Conservation (phyloP, 2,329 filamentous ascomycete genomes). For the Monilinia vaccinii-corymbosi region DNA sequence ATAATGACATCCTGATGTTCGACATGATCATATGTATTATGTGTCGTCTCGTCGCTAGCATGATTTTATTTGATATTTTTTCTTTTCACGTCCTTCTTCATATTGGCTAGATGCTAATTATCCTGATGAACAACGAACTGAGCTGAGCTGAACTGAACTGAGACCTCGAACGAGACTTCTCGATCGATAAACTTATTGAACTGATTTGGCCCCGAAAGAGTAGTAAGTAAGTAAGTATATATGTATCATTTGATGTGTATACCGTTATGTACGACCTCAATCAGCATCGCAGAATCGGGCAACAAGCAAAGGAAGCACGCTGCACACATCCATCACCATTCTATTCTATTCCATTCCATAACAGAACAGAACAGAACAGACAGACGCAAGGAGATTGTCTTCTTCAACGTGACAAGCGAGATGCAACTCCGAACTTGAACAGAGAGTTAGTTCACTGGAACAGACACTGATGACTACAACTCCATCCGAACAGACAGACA, state of each 20-base stretch:
- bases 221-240: too few relatives aligned
- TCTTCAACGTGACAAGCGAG: not conserved
- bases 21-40: not conserved
- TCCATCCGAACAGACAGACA: too few relatives aligned
- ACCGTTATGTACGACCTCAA: not conserved
- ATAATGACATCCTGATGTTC: not conserved
- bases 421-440: not conserved
- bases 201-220: not conserved
- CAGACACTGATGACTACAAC: not conserved
- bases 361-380: too few relatives aligned
- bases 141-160: too few relatives aligned
- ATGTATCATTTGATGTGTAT: not conserved
- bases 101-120: too few relatives aligned
- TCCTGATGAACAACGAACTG: slow-evolving; percentile 1
- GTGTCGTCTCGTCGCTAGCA: not conserved
- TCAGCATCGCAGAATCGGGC: not conserved
- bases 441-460: too few relatives aligned
- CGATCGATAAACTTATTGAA: not conserved
- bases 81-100: not conserved
- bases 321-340: too few relatives aligned
- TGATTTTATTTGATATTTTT: too few relatives aligned
- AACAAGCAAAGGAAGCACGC: not conserved
- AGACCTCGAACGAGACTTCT: slow-evolving; percentile 7
- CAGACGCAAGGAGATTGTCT: not conserved
- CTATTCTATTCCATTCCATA: too few relatives aligned